phyloP scores from a whole-genome alignment of 495 filamentous ascomycete genomes.

The Penicillium bovifimosum region DNA sequence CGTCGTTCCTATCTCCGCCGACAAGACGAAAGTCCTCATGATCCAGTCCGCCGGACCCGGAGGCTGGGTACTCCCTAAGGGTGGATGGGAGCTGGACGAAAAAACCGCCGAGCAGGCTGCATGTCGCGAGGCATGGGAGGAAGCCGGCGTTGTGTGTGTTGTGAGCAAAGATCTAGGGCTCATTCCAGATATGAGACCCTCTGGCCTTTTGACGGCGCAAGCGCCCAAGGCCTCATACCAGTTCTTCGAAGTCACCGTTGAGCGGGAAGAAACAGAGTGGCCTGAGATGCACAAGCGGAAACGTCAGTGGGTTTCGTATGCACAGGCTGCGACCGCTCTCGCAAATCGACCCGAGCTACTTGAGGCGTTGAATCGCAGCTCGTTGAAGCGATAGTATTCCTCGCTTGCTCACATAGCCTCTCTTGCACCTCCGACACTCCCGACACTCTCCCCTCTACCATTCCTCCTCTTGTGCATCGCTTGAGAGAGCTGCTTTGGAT shows the following conservation, averaged over 20 bases:
- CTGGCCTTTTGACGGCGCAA: constrained; percentile 50
- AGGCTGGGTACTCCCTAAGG: constrained; percentile 95
- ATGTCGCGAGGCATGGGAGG: constrained; percentile 91
- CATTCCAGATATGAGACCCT: constrained; percentile 70
- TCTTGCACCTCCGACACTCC: constrained; percentile 7
- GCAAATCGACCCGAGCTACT: constrained; percentile 77
- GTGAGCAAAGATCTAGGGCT: constrained; percentile 78
- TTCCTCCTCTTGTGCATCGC: constrained; percentile 3
- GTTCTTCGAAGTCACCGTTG: constrained; percentile 83
- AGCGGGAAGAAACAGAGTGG: constrained; percentile 79
- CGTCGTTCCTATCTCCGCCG: constrained; percentile 74
- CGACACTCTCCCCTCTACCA: not conserved
- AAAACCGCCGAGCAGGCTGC: constrained; percentile 61
- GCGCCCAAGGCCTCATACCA: constrained; percentile 75
- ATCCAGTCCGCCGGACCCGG: constrained; percentile 85
- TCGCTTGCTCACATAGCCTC: constrained; percentile 12
- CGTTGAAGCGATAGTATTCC: constrained; percentile 51
- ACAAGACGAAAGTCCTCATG: constrained; percentile 78
- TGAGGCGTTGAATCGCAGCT: constrained; percentile 79
- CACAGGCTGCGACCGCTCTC: constrained; percentile 71
- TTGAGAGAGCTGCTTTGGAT: constrained; percentile 18
- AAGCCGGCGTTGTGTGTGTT: constrained; percentile 82
- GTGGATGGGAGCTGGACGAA: constrained; percentile 96
- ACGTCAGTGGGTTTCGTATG: constrained; percentile 82
- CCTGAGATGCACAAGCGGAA: constrained; percentile 89